phyloP scores from a whole-genome alignment of 2,329 filamentous ascomycete species.

The Pezicula radicicola region DNA sequence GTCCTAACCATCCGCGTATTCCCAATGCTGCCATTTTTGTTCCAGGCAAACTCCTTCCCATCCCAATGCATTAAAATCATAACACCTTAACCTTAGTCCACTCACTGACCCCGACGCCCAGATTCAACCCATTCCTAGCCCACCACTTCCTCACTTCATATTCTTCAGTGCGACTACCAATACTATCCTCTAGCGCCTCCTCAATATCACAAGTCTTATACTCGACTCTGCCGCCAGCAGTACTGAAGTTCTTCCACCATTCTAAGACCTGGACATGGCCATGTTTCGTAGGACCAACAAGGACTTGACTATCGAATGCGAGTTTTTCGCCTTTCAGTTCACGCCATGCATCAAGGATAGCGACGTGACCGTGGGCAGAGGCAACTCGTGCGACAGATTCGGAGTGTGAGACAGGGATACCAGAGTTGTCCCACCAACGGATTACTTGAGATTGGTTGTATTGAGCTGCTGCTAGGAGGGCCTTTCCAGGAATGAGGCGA shows the following conservation, averaged over 20 bases:
- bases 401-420: conserved; percentile 74
- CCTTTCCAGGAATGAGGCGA: conserved; percentile 76
- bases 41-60: neutral
- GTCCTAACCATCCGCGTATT: no score
- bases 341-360: conserved; percentile 81
- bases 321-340: conserved; percentile 69
- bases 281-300: conserved; percentile 84
- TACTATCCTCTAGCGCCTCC: conserved; percentile 86
- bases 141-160: conserved; percentile 80
- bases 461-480: conserved; percentile 79
- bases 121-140: conserved; percentile 69
- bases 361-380: conserved; percentile 79
- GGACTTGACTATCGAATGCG: conserved; percentile 77
- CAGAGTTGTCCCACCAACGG: conserved; percentile 83
- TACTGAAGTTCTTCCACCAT: conserved; percentile 77
- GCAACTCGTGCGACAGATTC: conserved; percentile 83
- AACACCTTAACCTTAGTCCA: conserved; percentile 65
- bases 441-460: conserved; percentile 75
- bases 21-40: no score
- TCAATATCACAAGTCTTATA: conserved; percentile 96
- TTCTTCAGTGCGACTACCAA: conserved; percentile 57
- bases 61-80: conserved; percentile 1
- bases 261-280: conserved; percentile 82
- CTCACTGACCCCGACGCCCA: conserved; percentile 67
- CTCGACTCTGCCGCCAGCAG: conserved; percentile 68